A percentile compares a stretch with the other conserved stretches of the same genome.
Conservation (phyloP, 1,284 basidiomycete genomes). For the Apiotrichum sp. region DNA sequence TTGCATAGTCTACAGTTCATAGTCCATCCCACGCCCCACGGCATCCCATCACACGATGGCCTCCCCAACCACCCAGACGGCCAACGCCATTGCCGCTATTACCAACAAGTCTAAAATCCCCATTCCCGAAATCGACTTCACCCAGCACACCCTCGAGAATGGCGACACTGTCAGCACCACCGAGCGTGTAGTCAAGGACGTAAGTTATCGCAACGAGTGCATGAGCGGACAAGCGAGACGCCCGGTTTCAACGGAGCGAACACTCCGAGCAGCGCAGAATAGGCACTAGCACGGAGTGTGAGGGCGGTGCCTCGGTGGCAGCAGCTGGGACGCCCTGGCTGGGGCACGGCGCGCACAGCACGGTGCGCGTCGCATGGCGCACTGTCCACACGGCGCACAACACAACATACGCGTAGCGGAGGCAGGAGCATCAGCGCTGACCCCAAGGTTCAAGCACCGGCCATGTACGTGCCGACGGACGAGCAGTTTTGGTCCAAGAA, state of each 20-base stretch:
- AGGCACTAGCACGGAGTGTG: no score
- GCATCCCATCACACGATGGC: conserved; percentile 22
- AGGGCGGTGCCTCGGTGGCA: no score
- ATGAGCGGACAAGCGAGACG: no score
- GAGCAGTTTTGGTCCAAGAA: conserved; percentile 86
- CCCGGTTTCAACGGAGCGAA: no score
- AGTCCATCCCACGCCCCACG: no score
- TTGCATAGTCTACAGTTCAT: no score
- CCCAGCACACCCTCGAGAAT: conserved; percentile 81
- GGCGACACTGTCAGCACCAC: conserved; percentile 66
- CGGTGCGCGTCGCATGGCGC: no score
- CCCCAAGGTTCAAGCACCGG: conserved; percentile 84
- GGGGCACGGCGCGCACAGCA: no score
- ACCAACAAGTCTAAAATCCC: conserved; percentile 46
- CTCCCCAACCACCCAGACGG: conserved; percentile 37
- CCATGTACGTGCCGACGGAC: conserved; percentile 83
- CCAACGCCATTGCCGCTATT: conserved; percentile 44
- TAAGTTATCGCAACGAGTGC: conserved; percentile 23
- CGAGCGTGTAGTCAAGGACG: conserved; percentile 49
- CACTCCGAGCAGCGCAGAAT: no score
- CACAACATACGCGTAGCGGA: not conserved
- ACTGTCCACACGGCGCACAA: not conserved
- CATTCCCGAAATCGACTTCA: conserved; percentile 72
- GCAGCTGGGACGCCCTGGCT: no score
- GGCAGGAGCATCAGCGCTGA: not conserved